Conservation (phyloP, 1,139 yeast species). For the Pneumocystis murina region DNA sequence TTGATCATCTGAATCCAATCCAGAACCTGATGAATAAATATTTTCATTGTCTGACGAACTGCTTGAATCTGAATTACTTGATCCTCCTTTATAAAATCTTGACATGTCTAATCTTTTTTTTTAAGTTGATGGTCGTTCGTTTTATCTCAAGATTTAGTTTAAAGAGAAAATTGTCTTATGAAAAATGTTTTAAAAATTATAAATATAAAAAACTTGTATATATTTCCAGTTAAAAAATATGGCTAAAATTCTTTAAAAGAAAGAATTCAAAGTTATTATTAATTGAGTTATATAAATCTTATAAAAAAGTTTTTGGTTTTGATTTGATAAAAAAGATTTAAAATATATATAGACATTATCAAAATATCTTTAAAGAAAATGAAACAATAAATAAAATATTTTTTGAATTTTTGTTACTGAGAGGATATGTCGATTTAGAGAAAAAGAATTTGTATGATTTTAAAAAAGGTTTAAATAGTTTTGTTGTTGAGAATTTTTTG, state of each 20-base stretch:
- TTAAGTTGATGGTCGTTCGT: background rate
- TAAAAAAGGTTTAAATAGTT: background rate
- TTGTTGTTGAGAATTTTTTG: background rate
- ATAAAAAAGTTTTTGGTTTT: too few relatives aligned
- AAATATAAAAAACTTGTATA: too few relatives aligned
- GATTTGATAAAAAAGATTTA: too few relatives aligned
- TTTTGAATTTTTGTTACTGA: background rate
- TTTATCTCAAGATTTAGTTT: background rate
- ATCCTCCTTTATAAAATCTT: constrained; percentile 58
- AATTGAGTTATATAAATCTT: too few relatives aligned
- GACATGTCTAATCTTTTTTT: constrained; percentile 34
- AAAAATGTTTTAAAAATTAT: too few relatives aligned
- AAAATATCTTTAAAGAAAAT: too few relatives aligned
- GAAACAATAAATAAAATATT: too few relatives aligned
- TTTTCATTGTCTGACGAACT: constrained; percentile 39
- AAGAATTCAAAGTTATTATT: too few relatives aligned
- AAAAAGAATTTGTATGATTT: background rate
- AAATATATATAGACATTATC: too few relatives aligned
- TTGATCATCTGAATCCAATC: constrained; percentile 10
- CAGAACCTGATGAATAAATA: constrained; percentile 27
- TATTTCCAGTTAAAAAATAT: too few relatives aligned
- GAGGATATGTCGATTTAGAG: background rate
- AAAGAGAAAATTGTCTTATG: too few relatives aligned
- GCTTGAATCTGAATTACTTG: constrained; percentile 32
- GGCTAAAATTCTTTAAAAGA: too few relatives aligned